Conservation (phyloP, 192 early-diverging fungal genomes). For the Umbelopsis vinacea region DNA sequence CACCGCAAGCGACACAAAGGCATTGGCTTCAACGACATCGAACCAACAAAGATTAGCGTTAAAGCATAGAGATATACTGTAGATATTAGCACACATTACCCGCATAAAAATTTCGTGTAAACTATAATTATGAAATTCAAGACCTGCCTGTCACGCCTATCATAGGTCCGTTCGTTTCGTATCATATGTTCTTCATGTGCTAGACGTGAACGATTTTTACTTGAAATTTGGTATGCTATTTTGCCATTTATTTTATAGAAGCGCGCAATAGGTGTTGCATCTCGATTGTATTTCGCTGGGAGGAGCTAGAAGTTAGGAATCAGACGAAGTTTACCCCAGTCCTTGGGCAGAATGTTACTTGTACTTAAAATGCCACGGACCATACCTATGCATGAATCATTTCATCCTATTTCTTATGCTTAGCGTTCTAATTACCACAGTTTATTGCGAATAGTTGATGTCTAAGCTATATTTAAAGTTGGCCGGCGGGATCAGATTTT, state of each 20-base stretch:
- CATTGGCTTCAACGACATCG: constrained; percentile 3
- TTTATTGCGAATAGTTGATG: no score
- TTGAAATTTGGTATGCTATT: no score
- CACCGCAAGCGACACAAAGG: constrained; percentile 1
- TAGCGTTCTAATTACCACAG: no score
- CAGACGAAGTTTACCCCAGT: no score
- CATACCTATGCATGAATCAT: no score
- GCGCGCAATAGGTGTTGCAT: no score
- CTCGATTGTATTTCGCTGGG: no score
- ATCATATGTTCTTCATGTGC: not conserved
- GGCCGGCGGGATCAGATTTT: not conserved
- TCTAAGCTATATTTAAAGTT: not conserved
- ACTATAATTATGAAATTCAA: constrained; percentile 14
- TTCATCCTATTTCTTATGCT: no score
- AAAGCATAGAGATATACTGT: constrained; percentile 30
- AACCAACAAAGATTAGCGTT: not conserved
- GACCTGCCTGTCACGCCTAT: not conserved
- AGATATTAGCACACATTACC: constrained; percentile 14
- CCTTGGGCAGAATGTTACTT: no score
- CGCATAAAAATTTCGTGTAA: constrained; percentile 7
- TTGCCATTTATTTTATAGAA: no score
- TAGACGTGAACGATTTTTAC: not conserved
- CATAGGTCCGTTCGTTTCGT: not conserved
- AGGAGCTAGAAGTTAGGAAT: no score
- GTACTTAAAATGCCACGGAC: no score